phyloP scores from a whole-genome alignment of 2,329 filamentous ascomycete genomes.

The Bipolaris sorokiniana region DNA sequence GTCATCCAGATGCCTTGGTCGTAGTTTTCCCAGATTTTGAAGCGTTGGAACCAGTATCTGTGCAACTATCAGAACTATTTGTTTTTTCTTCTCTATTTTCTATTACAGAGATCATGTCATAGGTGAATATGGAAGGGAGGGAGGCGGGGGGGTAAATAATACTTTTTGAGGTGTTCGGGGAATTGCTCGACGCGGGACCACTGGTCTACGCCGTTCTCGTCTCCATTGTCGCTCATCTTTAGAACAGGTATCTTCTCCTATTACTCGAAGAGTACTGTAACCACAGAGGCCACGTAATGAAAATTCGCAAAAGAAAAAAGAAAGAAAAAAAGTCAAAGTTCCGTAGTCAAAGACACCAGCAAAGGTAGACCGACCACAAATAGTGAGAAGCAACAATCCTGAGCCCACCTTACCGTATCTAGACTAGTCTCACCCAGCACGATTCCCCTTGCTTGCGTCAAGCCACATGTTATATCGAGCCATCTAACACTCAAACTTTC shows the following conservation, averaged over 20 bases:
- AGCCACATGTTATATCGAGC: slow-evolving; percentile 21
- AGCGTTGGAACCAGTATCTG: slow-evolving; percentile 90
- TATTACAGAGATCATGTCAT: no score
- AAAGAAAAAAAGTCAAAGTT: background rate
- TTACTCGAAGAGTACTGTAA: background rate
- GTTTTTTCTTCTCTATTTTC: no score
- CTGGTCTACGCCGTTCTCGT: slow-evolving; percentile 62
- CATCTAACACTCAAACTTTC: slow-evolving; percentile 10
- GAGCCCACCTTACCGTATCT: slow-evolving; percentile 5
- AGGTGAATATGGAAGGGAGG: no score
- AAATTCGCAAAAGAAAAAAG: no score
- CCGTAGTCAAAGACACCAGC: background rate
- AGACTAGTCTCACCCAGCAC: slow-evolving; percentile 12
- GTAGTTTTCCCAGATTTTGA: slow-evolving; percentile 86
- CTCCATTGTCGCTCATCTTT: slow-evolving; percentile 29
- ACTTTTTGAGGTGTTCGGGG: slow-evolving; percentile 86
- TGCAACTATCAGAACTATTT: background rate
- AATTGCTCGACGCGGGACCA: slow-evolving; percentile 75
- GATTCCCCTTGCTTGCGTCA: slow-evolving; percentile 18
- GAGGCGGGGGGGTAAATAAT: slow-evolving; percentile 9
- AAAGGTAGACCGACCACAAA: background rate
- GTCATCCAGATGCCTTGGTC: slow-evolving; percentile 90
- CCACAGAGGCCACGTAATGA: no score
- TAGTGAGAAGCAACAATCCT: slow-evolving; percentile 11
- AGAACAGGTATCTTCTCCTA: background rate